Evolutionary conservation across 129 eudicot genomes (phyloP), one percentile per base, ranked within the genome.

Genomic region (Scalesia atractyloides): DNA sequence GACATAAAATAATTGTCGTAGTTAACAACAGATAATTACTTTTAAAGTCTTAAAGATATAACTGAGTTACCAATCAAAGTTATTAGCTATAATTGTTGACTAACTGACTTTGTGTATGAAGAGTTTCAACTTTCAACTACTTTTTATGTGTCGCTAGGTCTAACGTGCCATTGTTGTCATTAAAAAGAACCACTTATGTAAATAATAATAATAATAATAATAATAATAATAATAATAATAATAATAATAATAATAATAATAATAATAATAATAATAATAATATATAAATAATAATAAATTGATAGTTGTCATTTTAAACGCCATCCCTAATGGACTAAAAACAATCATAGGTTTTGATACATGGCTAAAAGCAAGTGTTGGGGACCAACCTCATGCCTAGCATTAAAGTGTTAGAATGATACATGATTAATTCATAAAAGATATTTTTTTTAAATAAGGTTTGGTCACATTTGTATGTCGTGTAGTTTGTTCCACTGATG

Each of bases 251-350:
- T 54, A 12, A 5, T 60, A 48, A 49, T 7, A 49, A n/a, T n/a
- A 50, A 48, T 14, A 44, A 47, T 0, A 51, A 24, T 3, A 19
- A 19, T 9, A n/a, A 19, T 54, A 12, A 5, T 60, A 48, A 49
- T 7, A 49, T n/a, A n/a, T n/a, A n/a, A n/a, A n/a, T n/a, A n/a
- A n/a, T n/a, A n/a, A n/a, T n/a, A 70, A 47, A 3, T 73, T 22
- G 50, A n/a, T 53, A 15, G 24, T 74, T 74, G 78, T 0, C 17
- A 11, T 64, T 49, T 34, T 19, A 49, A 50, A 44, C 6, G 78
- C 64, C 36, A 36, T 34, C 72, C 24, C 22, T n/a, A 50, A 49
- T 73, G 78, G 64, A 73, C 78, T 50, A 74, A 49, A 52, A 74
- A 37, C 39, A 71, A 39, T 71, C n/a, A 19, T 56, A 54, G 8